These are phyloP conservation scores for Pleochaeta shiraiana DNA, from an alignment of 2,329 filamentous ascomycete species.

Conservation along the genomic window DNA sequence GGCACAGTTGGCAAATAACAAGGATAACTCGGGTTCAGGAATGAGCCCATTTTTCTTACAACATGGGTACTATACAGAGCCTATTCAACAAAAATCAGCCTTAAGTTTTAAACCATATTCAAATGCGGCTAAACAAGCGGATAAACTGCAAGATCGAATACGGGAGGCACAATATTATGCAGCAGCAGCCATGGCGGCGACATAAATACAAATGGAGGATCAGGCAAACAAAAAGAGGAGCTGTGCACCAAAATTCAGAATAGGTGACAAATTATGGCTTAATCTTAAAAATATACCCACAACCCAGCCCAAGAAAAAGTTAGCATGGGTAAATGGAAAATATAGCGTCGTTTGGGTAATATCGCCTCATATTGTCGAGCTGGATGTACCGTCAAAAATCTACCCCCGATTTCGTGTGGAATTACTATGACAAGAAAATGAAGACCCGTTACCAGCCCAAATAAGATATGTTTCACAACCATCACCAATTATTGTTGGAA, in stretches of 20 bases:
- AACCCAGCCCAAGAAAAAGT: no score
- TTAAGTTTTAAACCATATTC: neutral
- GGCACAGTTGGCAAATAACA: neutral
- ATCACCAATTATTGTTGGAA: neutral
- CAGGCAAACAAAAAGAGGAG: neutral
- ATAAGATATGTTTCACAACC: neutral
- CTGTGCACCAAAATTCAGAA: neutral
- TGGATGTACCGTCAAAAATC: no score
- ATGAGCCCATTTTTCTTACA: neutral
- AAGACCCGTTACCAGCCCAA: neutral
- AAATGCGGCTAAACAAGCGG: neutral
- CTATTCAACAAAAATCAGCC: neutral
- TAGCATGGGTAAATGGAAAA: no score
- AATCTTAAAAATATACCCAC: neutral
- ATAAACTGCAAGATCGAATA: neutral
- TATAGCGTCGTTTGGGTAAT: neutral
- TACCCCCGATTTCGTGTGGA: neutral
- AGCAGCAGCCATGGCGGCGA: neutral
- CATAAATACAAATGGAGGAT: neutral
- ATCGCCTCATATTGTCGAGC: no score
- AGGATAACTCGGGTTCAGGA: neutral
- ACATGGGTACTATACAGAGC: neutral
- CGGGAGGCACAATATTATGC: neutral
- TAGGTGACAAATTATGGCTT: neutral
- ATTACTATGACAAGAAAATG: neutral